Base-by-base conservation (phyloP, 2,329 filamentous ascomycete genomes). In the Sporothrix euskadiensis region DNA sequence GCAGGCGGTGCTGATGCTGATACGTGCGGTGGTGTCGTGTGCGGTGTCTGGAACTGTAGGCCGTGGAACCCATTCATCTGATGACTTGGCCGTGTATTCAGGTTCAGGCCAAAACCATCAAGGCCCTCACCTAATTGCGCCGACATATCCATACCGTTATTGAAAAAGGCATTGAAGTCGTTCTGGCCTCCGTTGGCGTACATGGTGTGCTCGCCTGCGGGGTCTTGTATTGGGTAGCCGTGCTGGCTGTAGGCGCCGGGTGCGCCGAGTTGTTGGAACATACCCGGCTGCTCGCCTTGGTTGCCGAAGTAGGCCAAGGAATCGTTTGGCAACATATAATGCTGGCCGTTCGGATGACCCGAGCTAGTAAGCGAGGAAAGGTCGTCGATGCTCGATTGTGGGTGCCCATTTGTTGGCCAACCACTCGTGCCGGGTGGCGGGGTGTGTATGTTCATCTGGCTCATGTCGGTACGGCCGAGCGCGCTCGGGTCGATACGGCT, bases 401-500 rank as follows among this genome's bases (percentile, higher is more conserved):
- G 26, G 47, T 39, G 47, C 4, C 30, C 59, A 56, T 63, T 54
- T 32, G 71, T 26, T 7, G 47, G 9, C 73, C 76, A 75, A 2
- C 56, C 66, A 19, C 10, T 14, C 10, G 66, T 9, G 9, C 61
- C 41, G 1, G 66, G 44, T 8, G 74, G 65, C 3, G 73, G 49
- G 0, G 69, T 16, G 14, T 73, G 73, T 26, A 75, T 66, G 68
- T 71, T 74, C 49, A 76, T 59, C 3, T 74, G 72, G 52, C 52
- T 74, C 30, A 57, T 74, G 73, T 89, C 85, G 81, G 89, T 88
- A 73, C 87, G 83, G 66, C 85, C 83, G 19, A 90, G 79, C 10
- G 82, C 83, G 2, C 81, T 78, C 0, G 84, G 80, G 74, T 88
- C 87, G 76, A 87, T 88, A 71, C 83, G 82, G 54, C 76, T 77